These are phyloP conservation scores for Pythium phragmiticola DNA, from an alignment of 352 stramenopile genomes.

Conservation along the genomic window DNA sequence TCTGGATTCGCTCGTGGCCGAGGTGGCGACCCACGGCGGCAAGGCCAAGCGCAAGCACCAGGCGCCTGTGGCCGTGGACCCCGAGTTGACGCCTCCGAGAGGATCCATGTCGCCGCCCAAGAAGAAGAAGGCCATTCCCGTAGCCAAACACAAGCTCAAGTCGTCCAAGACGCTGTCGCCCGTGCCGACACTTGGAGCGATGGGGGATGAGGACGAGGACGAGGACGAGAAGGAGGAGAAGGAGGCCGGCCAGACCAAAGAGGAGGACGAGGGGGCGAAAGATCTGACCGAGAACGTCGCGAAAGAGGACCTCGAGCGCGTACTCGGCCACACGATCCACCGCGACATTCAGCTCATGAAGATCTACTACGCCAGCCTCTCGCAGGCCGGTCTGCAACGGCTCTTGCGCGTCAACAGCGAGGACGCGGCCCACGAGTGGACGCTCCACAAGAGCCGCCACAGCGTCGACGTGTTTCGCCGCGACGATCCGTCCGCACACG, in stretches of 20 bases:
- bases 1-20: slow-evolving; percentile 43
- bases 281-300: slow-evolving; percentile 29
- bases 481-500: slow-evolving; percentile 13
- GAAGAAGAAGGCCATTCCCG: slow-evolving; percentile 24
- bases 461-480: slow-evolving; percentile 25
- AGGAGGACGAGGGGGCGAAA: too few relatives aligned
- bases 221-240: slow-evolving; percentile 10
- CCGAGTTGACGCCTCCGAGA: background rate
- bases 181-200: slow-evolving; percentile 8
- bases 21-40: slow-evolving; percentile 52
- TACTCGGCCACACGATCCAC: slow-evolving; percentile 60
- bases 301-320: slow-evolving; percentile 48
- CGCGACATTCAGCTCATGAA: slow-evolving; percentile 73
- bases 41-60: slow-evolving; percentile 47
- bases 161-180: slow-evolving; percentile 38
- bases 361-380: slow-evolving; percentile 69
- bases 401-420: slow-evolving; percentile 45
- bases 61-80: slow-evolving; percentile 19
- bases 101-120: slow-evolving; percentile 14
- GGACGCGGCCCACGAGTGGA: slow-evolving; percentile 41
- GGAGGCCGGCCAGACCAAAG: too few relatives aligned
- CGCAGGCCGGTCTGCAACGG: slow-evolving; percentile 51
- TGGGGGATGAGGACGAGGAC: slow-evolving; percentile 18
- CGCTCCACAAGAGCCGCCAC: slow-evolving; percentile 40
- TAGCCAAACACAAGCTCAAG: slow-evolving; percentile 53